Base-by-base conservation (phyloP, 116 monocot genomes). In the Cymodocea nodosa region DNA sequence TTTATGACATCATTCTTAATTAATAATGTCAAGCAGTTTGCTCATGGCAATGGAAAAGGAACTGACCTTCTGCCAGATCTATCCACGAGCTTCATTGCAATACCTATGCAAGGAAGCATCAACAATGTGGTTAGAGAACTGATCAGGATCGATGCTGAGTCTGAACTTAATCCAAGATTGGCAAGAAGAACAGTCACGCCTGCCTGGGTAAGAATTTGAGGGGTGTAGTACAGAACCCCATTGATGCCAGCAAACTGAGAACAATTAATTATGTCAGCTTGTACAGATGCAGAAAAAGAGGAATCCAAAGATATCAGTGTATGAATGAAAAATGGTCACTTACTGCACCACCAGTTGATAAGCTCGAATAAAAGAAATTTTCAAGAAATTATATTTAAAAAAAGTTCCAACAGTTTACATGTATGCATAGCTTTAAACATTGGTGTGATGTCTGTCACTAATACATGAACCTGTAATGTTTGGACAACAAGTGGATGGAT, bases 31-130 rank as follows among this genome's bases (percentile, higher is more conserved):
- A 37, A 0, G 1, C 23, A 55, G 56, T 8, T 11, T 15, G 4
- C 19, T 18, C 20, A 51, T 17, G 23, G 50, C 18, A 22, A 55
- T 14, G 23, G 11, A 23, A 59, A 51, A n/a, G 50, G 11, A 60
- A 23, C 16, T 77, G 23, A 86, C 90, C 90, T 83, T 67, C 91
- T 81, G 18, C 91, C 91, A 56, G 87, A 73, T 30, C 81, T 63
- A 76, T 91, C 91, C 87, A 91, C 82, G 11, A 91, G 86, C 69
- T 84, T 76, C 91, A 91, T 91, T 56, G 91, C 91, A 55, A 91
- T 66, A 59, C 75, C 87, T 55, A 91, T 86, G 30, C 72, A 63
- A 14, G 87, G 91, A 35, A 91, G 86, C 87, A 86, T 91, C 74
- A 91, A 65, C n/a, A 91, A 75, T 40, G 87, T 82, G 18, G 91